A percentile compares a stretch with the other conserved stretches of the same genome.
Conservation (phyloP, 163 green algal species). For the Scenedesmus sp. region DNA sequence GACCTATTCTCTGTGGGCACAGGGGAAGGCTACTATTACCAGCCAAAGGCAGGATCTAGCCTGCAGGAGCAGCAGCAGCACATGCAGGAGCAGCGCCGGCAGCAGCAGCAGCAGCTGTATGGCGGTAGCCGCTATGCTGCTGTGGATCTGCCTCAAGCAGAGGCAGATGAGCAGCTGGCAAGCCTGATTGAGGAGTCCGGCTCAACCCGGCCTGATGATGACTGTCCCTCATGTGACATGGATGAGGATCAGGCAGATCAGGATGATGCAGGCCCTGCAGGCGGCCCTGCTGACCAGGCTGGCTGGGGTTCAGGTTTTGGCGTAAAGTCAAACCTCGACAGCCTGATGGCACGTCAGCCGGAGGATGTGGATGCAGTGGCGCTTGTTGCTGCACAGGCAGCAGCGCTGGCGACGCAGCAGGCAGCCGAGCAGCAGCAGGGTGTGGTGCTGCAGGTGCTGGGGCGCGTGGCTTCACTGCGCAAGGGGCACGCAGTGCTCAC, state of each 20-base stretch:
- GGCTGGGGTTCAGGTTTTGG: background rate
- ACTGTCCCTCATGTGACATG: conserved; percentile 4
- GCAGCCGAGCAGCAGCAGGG: background rate
- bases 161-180: background rate
- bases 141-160: background rate
- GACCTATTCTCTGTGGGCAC: conserved; percentile 24
- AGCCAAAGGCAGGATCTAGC: background rate
- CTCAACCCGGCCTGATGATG: background rate
- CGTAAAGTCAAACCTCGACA: background rate
- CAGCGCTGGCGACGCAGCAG: conserved; percentile 14
- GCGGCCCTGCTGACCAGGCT: background rate
- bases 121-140: background rate
- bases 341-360: background rate
- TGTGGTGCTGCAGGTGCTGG: conserved; percentile 14
- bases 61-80: conserved; percentile 1
- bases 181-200: conserved; percentile 2
- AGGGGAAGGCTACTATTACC: background rate
- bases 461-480: background rate
- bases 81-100: background rate
- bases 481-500: conserved; percentile 35
- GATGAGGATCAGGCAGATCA: conserved; percentile 6
- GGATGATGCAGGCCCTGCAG: background rate
- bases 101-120: conserved; percentile 14
- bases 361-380: background rate
- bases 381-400: background rate